Percentiles rank a stretch among this genome's conserved stretches.
phyloP scores from a whole-genome alignment of 495 filamentous ascomycete genomes.

The Hamigera avellanea region DNA sequence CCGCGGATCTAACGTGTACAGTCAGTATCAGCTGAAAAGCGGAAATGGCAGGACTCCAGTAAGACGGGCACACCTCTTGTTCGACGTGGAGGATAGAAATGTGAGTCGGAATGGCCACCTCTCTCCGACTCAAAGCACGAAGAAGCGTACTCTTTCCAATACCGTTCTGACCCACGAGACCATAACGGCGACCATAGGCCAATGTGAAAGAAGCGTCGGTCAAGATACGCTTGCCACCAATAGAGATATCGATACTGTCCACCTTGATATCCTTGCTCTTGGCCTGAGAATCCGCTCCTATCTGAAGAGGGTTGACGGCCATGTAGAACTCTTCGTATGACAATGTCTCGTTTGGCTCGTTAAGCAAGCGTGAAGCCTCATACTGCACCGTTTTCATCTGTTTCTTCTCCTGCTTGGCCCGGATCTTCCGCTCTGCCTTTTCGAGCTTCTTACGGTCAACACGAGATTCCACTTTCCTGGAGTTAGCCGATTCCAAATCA shows the following conservation, averaged over 20 bases:
- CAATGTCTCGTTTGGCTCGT: conserved; percentile 72
- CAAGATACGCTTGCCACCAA: conserved; percentile 79
- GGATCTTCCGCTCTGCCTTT: conserved; percentile 96
- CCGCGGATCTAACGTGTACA: conserved; percentile 60
- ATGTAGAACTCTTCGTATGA: conserved; percentile 99
- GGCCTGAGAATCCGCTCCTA: conserved; percentile 56
- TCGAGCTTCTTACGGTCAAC: conserved; percentile 99
- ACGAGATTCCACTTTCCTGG: conserved; percentile 88
- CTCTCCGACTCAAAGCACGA: conserved; percentile 82
- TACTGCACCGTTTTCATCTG: conserved; percentile 96
- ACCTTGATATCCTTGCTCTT: conserved; percentile 99
- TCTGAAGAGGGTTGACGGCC: conserved; percentile 91
- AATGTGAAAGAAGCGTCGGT: conserved; percentile 82
- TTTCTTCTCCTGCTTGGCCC: conserved; percentile 97
- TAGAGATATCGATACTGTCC: conserved; percentile 87
- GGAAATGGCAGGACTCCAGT: too few species aligned
- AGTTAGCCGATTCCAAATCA: conserved; percentile 86
- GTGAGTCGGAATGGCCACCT: conserved; percentile 86
- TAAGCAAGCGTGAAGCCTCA: conserved; percentile 83
- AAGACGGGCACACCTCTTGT: conserved; percentile 60
- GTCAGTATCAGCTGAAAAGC: too few species aligned
- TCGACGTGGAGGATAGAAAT: conserved; percentile 99
- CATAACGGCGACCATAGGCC: conserved; percentile 88
- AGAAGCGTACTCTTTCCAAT: conserved; percentile 96
- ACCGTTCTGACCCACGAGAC: conserved; percentile 98